These are phyloP conservation scores for Pyrenophora seminiperda DNA, from an alignment of 2,329 filamentous ascomycete species.

Conservation along the genomic window DNA sequence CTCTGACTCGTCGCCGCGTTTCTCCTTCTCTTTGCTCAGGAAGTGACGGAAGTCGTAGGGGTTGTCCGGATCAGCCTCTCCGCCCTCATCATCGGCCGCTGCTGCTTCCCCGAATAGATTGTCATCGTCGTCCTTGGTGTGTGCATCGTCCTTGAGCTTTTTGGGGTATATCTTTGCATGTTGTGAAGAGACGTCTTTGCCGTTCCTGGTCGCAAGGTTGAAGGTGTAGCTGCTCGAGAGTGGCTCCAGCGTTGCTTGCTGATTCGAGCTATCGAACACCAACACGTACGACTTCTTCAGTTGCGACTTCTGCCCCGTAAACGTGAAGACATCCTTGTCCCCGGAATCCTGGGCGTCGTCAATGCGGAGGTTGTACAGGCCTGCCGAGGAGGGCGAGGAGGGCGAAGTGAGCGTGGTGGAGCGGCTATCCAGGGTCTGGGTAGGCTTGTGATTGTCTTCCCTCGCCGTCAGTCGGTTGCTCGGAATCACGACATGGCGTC, in stretches of 20 bases:
- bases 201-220: constrained; percentile 76
- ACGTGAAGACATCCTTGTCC: constrained; percentile 46
- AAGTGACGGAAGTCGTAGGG: constrained; percentile 59
- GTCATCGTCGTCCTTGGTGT: constrained; percentile 36
- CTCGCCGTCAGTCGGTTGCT: constrained; percentile 16
- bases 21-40: constrained; percentile 40
- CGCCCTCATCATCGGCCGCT: constrained; percentile 38
- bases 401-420: constrained; percentile 34
- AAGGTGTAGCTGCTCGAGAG: constrained; percentile 84
- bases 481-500: neutral
- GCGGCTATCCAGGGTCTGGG: constrained; percentile 37
- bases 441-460: constrained; percentile 55
- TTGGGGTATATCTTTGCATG: constrained; percentile 66
- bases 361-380: constrained; percentile 38
- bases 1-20: constrained; percentile 42
- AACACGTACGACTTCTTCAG: constrained; percentile 56
- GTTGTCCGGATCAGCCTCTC: constrained; percentile 51
- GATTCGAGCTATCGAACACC: constrained; percentile 74
- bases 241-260: constrained; percentile 81
- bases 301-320: constrained; percentile 46
- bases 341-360: constrained; percentile 34
- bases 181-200: constrained; percentile 66
- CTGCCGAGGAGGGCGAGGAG: constrained; percentile 28
- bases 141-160: constrained; percentile 32
- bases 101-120: constrained; percentile 37